A percentile compares a stretch with the other conserved stretches of the same genome.
Evolutionary conservation across 257 asterid species (phyloP).

Genomic region (Solanum dulcamara): DNA sequence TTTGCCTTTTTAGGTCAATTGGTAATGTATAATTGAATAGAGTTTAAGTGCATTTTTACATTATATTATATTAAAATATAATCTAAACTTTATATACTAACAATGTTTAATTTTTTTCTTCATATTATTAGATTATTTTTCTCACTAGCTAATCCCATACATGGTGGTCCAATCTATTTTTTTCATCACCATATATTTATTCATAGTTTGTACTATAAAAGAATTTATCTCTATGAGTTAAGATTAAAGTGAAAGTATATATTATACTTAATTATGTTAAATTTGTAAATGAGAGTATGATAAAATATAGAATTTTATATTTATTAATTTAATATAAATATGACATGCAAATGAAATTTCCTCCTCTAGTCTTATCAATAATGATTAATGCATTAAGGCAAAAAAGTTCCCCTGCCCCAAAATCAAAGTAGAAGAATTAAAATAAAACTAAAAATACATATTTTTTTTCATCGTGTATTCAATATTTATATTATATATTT

Average conservation of each 20-base stretch:
- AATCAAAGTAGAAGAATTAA: neutral
- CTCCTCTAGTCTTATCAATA: no score
- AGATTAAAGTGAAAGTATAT: no score
- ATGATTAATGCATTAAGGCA: no score
- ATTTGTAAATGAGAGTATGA: neutral
- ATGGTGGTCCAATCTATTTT: no score
- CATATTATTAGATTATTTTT: neutral
- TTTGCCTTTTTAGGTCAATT: no score
- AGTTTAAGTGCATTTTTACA: no score
- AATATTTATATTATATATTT: neutral
- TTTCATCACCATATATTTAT: neutral
- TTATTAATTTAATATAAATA: no score
- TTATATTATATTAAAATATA: neutral
- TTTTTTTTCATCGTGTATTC: rapidly evolving
- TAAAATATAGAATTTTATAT: no score
- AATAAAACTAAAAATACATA: neutral
- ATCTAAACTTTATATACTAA: neutral
- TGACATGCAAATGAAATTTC: no score
- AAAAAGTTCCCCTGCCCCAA: neutral
- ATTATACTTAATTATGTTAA: neutral
- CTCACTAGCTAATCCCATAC: neutral
- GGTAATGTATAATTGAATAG: no score
- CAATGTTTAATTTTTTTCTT: neutral
- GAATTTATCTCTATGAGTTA: no score
- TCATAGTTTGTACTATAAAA: neutral